Conservation (phyloP, 768 basidiomycete species). For the Lentinula guzmanii region DNA sequence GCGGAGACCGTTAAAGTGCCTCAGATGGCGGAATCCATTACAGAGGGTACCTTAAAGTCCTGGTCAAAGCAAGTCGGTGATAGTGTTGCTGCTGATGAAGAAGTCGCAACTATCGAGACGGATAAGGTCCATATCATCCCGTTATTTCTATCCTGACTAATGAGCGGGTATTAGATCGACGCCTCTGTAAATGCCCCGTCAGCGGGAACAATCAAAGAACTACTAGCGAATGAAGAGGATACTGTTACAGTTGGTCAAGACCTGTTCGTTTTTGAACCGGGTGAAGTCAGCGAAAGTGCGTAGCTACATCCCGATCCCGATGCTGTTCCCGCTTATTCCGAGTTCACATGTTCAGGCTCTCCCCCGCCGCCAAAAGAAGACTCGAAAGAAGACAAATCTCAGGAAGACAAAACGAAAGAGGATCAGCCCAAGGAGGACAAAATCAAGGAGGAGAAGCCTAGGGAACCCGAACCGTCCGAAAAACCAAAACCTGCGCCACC, state of each 20-base stretch:
- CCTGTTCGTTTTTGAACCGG: constrained; percentile 84
- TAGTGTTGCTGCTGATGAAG: constrained; percentile 85
- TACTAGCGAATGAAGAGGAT: constrained; percentile 87
- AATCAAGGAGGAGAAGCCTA: no score
- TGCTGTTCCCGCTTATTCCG: not conserved
- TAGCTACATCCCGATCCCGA: constrained; percentile 3
- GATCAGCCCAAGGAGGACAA: constrained; percentile 17
- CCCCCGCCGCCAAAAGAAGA: constrained; percentile 8
- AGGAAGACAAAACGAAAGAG: constrained; percentile 21
- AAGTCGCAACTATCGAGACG: constrained; percentile 96
- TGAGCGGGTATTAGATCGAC: constrained; percentile 64
- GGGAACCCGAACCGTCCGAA: constrained; percentile 12
- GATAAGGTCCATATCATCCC: constrained; percentile 67
- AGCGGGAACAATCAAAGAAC: constrained; percentile 81
- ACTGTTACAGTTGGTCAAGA: constrained; percentile 95
- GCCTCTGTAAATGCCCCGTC: constrained; percentile 92
- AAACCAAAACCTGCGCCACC: constrained; percentile 14
- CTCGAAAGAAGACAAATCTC: constrained; percentile 18
- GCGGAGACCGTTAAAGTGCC: constrained; percentile 92
- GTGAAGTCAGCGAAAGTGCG: constrained; percentile 52
- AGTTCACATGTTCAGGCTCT: not conserved
- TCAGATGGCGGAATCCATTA: constrained; percentile 97
- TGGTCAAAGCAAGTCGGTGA: constrained; percentile 96
- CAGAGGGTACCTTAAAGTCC: constrained; percentile 92
- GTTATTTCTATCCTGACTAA: constrained; percentile 1